Base-by-base conservation (phyloP, 78 protist species). In the Polysphondylium violaceum region DNA sequence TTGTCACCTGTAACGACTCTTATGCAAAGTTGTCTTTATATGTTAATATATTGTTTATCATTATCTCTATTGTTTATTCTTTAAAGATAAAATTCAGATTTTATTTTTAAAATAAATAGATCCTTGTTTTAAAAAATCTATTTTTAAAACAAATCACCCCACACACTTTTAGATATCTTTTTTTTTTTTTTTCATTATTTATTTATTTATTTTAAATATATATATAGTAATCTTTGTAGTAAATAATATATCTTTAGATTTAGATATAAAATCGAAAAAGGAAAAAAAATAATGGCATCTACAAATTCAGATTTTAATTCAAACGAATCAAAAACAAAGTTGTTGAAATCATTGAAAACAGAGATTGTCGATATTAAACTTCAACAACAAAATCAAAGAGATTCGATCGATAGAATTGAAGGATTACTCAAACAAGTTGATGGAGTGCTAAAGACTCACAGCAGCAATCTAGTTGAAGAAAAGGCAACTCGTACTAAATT, bases 331-430 rank as follows among this genome's bases (percentile, higher is more conserved):
- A 83, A 83, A 56, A 83, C 90, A 19, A 67, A 83, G 59, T 63
- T 83, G 33, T 71, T 83, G 55, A 83, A 83, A 58, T 83, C 90
- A 7, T 59, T 83, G 58, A 83, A 83, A 44, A 83, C 67, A 69
- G 90, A 83, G 44, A 69, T 83, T 38, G 65, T 83, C 7, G 90
- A 83, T 2, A 59, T 83, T 38, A 83, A 83, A 44, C 27, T 83
- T 21, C 63, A 40, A 58, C 90, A 83, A 69, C 90, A 83, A 31
- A 60, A 41, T 17, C 90, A 83, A 9, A 67, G 68, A 33, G 58
- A 51, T 7, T 43, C 44, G 0, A 1, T 58, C 6, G 90, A 71
- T 3, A 41, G 78, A 1, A 11, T 83, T 14, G 90, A 83, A 27
- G 51, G 51, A 35, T 51, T 55, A 8, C 27, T 83, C 21, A 51